These are phyloP conservation scores for Chloris gayana DNA, from an alignment of 176 grass and related monocot genomes.

Conservation along the genomic window DNA sequence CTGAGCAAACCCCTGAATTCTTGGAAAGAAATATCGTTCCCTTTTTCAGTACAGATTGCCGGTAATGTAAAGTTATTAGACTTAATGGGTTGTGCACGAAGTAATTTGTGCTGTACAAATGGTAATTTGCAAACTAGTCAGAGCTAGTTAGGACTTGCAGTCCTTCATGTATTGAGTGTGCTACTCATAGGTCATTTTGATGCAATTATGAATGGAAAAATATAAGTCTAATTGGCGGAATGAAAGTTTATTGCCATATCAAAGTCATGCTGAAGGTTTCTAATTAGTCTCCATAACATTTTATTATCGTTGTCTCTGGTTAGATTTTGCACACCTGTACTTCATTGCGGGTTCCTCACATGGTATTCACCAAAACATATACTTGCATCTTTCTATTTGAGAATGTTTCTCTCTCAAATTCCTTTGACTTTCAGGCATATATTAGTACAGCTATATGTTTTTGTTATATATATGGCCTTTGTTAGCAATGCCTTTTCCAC, in stretches of 20 bases:
- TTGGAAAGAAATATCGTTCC: neutral
- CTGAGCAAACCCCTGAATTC: slow-evolving; percentile 32
- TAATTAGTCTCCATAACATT: neutral
- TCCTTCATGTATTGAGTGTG: neutral
- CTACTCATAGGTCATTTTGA: neutral
- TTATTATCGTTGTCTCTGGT: neutral
- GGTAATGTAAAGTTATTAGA: neutral
- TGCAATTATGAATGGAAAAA: slow-evolving; percentile 2
- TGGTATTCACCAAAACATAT: neutral
- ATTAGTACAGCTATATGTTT: neutral
- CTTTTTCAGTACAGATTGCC: neutral
- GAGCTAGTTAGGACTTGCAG: neutral
- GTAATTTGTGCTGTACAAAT: neutral
- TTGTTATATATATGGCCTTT: neutral
- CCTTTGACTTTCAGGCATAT: neutral
- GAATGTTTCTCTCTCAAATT: neutral
- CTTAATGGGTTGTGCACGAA: neutral
- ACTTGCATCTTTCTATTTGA: slow-evolving; percentile 2
- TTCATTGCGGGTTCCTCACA: neutral
- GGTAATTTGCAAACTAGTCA: neutral
- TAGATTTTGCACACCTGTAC: neutral
- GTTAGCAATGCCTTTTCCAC: neutral
- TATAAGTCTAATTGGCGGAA: neutral
- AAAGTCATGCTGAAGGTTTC: neutral
- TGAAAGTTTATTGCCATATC: neutral